Evolutionary conservation across 768 basidiomycete genomes (phyloP), one percentile per base, ranked within the genome.

Genomic region (Leccinum subgranulosum): DNA sequence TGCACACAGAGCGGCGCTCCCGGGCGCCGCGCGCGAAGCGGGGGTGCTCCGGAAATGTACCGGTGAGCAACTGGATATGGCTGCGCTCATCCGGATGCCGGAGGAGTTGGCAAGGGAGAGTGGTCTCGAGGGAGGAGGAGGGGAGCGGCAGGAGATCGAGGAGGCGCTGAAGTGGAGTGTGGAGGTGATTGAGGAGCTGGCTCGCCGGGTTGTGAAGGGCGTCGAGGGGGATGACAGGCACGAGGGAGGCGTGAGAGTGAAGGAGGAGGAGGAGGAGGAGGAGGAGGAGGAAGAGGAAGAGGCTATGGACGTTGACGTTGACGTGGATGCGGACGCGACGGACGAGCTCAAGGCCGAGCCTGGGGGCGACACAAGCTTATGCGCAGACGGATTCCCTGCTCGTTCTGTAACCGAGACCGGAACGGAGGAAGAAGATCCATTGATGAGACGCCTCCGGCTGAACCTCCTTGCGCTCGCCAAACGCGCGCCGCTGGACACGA

Each of bases 401-500:
- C 57, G 17, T 23, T 43, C 51, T 28, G 39, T 55, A 19, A 1
- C 14, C 12, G 62, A 56, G 1, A 53, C 27, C 5, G 51, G 49
- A 5, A 15, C 6, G 41, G 63, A 60, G 19, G 86, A 87, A 66
- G 82, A 86, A 66, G 82, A 86, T 55, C 76, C 80, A 3, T 62
- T 75, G 17, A 49, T 85, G 64, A 79, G 81, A 54, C 80, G 84
- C 53, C 74, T 91, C 50, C 80, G 90, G 39, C 75, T 92, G 61
- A 91, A 90, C 66, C 75, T 92, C 28, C 78, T 92, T 27, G 88
- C 89, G 2, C 76, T 92, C 33, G 86, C 87, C 56, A 90, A 90
- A 66, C 81, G 88, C 6, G 88, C 88, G 10, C 90, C 90, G 2
- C 66, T 90, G 59, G 86, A 89, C 63, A 84, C 80, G 57, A 86